Conservation (phyloP, 2,329 filamentous ascomycete genomes). For the Pseudopithomyces chartarum region DNA sequence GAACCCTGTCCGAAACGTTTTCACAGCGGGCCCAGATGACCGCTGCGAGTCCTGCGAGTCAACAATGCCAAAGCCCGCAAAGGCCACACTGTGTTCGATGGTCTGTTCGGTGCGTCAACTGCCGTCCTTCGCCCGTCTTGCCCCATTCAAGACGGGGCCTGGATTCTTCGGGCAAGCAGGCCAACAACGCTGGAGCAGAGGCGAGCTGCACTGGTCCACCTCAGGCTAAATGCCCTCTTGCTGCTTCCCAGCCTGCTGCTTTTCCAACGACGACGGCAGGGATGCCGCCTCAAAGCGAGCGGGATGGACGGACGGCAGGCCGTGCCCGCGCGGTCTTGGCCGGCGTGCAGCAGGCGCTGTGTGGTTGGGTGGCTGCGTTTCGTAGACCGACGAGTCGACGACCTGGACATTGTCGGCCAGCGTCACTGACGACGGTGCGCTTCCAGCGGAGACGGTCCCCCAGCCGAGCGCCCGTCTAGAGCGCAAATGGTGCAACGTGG, state of each 20-base stretch:
- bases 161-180: constrained; percentile 36
- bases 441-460: constrained; percentile 5
- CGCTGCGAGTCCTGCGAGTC: constrained; percentile 39
- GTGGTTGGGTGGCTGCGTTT: constrained; percentile 30
- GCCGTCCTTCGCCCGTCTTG: constrained; percentile 24
- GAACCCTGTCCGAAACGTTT: constrained; percentile 35
- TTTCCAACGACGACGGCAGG: constrained; percentile 32
- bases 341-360: constrained; percentile 15
- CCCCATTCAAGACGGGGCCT: constrained; percentile 35
- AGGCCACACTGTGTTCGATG: too few relatives aligned
- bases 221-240: constrained; percentile 44
- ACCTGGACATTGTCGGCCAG: constrained; percentile 16
- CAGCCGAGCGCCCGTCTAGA: constrained; percentile 9
- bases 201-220: constrained; percentile 24
- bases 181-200: constrained; percentile 20
- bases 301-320: constrained; percentile 44
- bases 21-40: constrained; percentile 30
- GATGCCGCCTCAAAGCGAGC: constrained; percentile 32
- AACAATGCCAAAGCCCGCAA: too few relatives aligned
- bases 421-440: background rate
- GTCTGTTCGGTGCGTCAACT: too few relatives aligned
- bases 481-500: constrained; percentile 42
- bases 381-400: constrained; percentile 32
- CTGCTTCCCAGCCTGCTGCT: too few relatives aligned
- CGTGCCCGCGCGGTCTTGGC: constrained; percentile 28